Evolutionary conservation across 345 rosid genomes (phyloP).

Genomic region (Salix koriyanagi): DNA sequence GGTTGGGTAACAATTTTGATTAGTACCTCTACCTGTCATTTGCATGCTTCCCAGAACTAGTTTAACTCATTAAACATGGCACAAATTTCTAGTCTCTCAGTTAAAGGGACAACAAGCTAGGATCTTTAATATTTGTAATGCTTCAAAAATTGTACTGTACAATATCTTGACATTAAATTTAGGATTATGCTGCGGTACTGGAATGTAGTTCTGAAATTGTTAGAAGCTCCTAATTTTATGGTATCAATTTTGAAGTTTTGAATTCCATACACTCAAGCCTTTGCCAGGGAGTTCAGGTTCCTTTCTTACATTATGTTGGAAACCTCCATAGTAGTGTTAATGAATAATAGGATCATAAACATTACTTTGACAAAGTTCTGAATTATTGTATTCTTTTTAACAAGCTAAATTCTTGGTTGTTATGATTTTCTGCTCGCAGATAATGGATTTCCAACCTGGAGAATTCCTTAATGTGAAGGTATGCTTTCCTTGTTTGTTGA

Average conservation of each 20-base stretch:
- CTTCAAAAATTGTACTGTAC: background rate
- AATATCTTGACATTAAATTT: background rate
- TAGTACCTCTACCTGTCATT: background rate
- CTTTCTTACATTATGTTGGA: too few species aligned
- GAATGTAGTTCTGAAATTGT: background rate
- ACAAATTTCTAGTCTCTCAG: background rate
- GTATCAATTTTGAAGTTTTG: background rate
- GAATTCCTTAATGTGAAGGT: conserved; percentile 92
- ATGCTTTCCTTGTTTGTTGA: conserved; percentile 7
- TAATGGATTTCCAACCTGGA: conserved; percentile 95
- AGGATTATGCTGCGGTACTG: background rate
- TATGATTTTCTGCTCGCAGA: conserved; percentile 35
- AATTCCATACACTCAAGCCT: background rate
- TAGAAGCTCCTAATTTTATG: background rate
- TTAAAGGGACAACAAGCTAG: background rate
- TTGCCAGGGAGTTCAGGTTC: background rate
- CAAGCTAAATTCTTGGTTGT: background rate
- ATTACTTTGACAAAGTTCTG: background rate
- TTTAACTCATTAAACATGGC: background rate
- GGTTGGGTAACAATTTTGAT: background rate
- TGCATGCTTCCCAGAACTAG: background rate
- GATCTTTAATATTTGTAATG: background rate
- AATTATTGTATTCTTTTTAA: background rate
- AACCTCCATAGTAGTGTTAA: background rate
- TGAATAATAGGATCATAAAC: background rate